These are phyloP conservation scores for Stereocaulon alpinum DNA, from an alignment of 495 filamentous ascomycete genomes.

Conservation along the genomic window DNA sequence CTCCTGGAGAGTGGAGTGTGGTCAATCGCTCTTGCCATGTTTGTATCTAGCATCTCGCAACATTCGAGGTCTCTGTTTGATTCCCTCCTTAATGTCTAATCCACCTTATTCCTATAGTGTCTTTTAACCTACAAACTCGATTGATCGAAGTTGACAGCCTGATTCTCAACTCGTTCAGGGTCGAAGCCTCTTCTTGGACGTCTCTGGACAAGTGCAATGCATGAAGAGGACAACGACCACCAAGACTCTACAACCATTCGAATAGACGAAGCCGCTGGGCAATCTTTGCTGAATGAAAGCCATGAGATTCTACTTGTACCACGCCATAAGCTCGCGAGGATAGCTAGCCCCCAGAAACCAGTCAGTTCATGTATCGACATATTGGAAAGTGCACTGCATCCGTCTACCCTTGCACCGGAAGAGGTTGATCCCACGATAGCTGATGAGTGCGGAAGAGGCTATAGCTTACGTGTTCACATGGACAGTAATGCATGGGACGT, in stretches of 20 bases:
- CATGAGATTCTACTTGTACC: neutral
- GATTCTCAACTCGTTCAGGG: neutral
- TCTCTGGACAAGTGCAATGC: neutral
- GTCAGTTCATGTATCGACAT: neutral
- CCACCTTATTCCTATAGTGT: neutral
- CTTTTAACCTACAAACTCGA: neutral
- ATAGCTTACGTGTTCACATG: neutral
- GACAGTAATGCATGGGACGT: slow-evolving; percentile 3
- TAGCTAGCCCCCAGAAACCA: neutral
- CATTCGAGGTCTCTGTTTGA: neutral
- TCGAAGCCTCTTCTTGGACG: neutral
- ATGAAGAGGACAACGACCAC: neutral
- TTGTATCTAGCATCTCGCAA: neutral
- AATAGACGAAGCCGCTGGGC: neutral
- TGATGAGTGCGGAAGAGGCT: neutral
- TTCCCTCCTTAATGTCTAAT: too few relatives aligned
- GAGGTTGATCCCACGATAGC: neutral
- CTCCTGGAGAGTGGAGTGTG: neutral
- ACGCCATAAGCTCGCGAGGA: neutral
- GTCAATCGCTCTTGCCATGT: neutral
- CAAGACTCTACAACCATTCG: neutral
- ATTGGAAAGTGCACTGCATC: neutral
- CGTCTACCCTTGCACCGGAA: neutral
- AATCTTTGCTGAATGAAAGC: neutral
- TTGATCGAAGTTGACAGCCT: neutral